Evolutionary conservation across 495 filamentous ascomycete genomes (phyloP).

Genomic region (Neurospora terricola): DNA sequence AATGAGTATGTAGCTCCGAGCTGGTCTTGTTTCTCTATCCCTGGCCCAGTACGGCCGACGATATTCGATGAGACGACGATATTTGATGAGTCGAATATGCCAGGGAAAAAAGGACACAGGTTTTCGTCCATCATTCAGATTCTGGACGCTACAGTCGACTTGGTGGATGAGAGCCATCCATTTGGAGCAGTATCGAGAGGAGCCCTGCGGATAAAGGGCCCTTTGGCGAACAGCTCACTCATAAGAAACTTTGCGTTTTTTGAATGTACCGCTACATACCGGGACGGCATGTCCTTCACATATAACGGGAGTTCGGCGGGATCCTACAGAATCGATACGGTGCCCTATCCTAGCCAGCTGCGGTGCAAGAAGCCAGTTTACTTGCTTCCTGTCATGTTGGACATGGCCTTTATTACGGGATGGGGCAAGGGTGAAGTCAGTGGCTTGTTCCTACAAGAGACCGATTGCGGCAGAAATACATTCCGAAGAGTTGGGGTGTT

Average conservation of each 20-base stretch:
- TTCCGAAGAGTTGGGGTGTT: background rate
- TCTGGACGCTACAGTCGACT: background rate
- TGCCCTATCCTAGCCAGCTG: background rate
- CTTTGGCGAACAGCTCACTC: background rate
- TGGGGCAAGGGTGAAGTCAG: rapidly evolving
- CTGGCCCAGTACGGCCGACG: background rate
- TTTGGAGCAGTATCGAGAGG: background rate
- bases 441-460: background rate
- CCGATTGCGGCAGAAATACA: rapidly evolving
- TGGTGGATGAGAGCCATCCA: background rate
- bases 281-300: too few relatives aligned
- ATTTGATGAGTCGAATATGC: background rate
- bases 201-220: background rate
- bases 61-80: background rate
- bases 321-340: background rate
- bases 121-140: background rate
- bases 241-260: background rate
- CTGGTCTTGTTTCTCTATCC: background rate
- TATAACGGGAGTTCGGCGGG: background rate
- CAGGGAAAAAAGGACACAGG: background rate
- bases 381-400: background rate
- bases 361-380: background rate
- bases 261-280: too few relatives aligned
- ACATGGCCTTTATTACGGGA: background rate
- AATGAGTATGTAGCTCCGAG: background rate